Evolutionary conservation across 805 yeast species (phyloP), one percentile per base, ranked within the genome.

Genomic region (Kodamaea nitidulidarum): DNA sequence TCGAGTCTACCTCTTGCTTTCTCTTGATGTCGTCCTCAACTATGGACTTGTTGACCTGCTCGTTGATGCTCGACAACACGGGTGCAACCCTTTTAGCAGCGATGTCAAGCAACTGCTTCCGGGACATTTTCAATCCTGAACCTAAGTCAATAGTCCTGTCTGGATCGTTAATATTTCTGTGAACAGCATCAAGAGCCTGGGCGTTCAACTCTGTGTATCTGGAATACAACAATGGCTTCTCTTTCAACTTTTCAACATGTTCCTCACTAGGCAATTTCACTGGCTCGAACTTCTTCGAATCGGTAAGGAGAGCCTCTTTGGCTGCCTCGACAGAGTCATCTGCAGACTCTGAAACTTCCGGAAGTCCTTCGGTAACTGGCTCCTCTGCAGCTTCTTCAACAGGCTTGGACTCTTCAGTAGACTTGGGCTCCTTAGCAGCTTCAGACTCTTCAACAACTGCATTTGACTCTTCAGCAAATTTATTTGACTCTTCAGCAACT

Each of bases 51-150:
- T 55, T 58, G 34, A 75, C 81, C 43, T 72, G 71, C 20, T 67
- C 72, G 50, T 75, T 73, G 52, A 76, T 75, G 46, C 58, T 63
- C 32, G 70, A 65, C 51, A 76, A 60, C 27, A 76, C 71, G 4
- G 82, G 82, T 24, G 75, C 73, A 27, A 76, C 78, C 47, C 81
- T 66, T 46, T 63, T 63, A 28, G 73, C 71, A 15, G 81, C 81
- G 51, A 76, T 71, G 36, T 67, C 81, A 48, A 74, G 63, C 44
- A 76, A 68, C 54, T 76, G 78, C 39, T 70, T 71, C 48, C 76
- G 78, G 33, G 81, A 71, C 64, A 76, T 63, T 34, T 54, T 63
- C 54, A 76, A 64, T 14, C 81, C 81, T 32, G 73, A 69, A 40
- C 82, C 82, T 45, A 76, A 60, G 47, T 73, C 71, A 46, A 76